Percentiles rank a stretch among this genome's conserved stretches.
Evolutionary conservation across 768 basidiomycete genomes (phyloP).

Genomic region (Boletus tylopilopsis): DNA sequence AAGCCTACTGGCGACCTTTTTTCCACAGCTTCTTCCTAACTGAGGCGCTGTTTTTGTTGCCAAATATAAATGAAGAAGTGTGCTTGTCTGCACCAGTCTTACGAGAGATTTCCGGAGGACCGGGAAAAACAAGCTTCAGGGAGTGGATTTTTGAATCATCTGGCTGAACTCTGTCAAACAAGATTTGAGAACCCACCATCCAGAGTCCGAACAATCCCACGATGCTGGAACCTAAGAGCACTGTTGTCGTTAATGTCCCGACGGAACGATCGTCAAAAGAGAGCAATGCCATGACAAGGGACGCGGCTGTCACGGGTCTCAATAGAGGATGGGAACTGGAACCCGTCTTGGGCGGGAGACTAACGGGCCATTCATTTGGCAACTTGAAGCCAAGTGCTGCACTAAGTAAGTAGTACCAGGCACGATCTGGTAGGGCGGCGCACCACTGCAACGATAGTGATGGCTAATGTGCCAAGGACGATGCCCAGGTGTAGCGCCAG

Average conservation of each 20-base stretch:
- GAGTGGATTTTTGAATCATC: constrained; percentile 11
- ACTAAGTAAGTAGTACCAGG: constrained; percentile 3
- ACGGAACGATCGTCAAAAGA: constrained; percentile 61
- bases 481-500: constrained; percentile 66
- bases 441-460: constrained; percentile 60
- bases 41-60: constrained; percentile 66
- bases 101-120: constrained; percentile 53
- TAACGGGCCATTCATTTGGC: constrained; percentile 38
- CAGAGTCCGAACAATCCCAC: constrained; percentile 69
- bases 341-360: constrained; percentile 26
- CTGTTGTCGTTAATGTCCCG: constrained; percentile 51
- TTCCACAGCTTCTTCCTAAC: constrained; percentile 57
- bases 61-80: constrained; percentile 76
- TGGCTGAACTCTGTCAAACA: constrained; percentile 7
- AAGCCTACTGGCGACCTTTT: constrained; percentile 32
- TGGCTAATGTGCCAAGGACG: constrained; percentile 49
- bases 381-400: constrained; percentile 30
- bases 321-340: constrained; percentile 58
- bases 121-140: constrained; percentile 57
- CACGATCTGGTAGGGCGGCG: constrained; percentile 1
- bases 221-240: constrained; percentile 45
- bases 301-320: constrained; percentile 52
- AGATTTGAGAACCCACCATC: constrained; percentile 48
- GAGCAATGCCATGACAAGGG: constrained; percentile 52
- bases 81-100: constrained; percentile 81